phyloP scores from a whole-genome alignment of 495 filamentous ascomycete genomes.

The Glutinoglossum americanum region DNA sequence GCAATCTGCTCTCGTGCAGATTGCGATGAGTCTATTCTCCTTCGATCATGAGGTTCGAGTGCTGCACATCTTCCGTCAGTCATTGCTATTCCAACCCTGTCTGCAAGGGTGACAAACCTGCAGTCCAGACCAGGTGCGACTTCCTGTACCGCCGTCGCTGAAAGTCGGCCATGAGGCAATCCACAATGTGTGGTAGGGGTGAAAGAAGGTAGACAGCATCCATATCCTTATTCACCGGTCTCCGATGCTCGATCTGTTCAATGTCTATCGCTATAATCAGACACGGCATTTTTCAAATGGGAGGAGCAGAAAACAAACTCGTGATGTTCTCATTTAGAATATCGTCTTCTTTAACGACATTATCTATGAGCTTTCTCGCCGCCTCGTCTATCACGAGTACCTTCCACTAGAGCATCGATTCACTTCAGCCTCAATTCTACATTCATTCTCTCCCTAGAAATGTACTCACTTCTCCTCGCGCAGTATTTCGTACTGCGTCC shows the following conservation, averaged over 20 bases:
- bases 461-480: constrained; percentile 32
- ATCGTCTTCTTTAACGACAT: constrained; percentile 78
- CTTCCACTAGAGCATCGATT: constrained; percentile 52
- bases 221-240: constrained; percentile 62
- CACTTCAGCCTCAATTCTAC: not conserved
- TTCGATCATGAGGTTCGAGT: constrained; percentile 29
- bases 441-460: not conserved
- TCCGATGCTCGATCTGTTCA: constrained; percentile 70
- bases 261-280: constrained; percentile 43
- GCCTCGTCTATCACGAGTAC: constrained; percentile 69
- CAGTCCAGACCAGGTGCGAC: constrained; percentile 67
- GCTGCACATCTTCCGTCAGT: constrained; percentile 16
- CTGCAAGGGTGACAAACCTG: constrained; percentile 26
- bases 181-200: constrained; percentile 64
- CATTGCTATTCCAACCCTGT: not conserved
- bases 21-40: constrained; percentile 32
- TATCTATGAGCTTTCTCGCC: constrained; percentile 63
- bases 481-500: constrained; percentile 33
- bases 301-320: constrained; percentile 30
- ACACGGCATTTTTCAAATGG: not conserved
- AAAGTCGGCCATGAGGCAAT: constrained; percentile 83
- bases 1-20: constrained; percentile 52
- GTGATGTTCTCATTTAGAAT: constrained; percentile 89
- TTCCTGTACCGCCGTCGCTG: constrained; percentile 57
- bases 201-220: constrained; percentile 86